Evolutionary conservation across 176 grass and related monocot species (phyloP), one percentile per base, ranked within the genome.

Genomic region (Rhipidocladum racemiflorum): DNA sequence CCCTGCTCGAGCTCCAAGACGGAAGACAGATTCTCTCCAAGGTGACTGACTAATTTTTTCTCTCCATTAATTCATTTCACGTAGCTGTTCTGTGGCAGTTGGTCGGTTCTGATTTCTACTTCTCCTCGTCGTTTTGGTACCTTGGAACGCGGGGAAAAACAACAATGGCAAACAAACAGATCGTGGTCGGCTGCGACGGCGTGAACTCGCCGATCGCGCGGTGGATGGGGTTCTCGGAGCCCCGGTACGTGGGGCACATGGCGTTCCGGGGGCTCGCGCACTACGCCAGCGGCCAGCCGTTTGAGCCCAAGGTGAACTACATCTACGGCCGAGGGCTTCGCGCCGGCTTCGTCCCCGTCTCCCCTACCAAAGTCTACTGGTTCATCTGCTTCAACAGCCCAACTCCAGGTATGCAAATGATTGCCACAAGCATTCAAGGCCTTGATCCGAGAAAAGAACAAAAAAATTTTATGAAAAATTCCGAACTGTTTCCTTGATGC

Each of bases 211-310:
- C 81, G 14, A 85, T 97, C 44, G 95, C 95, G 4, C 72, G 88
- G 86, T 97, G 92, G 95, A 94, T 97, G 95, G 92, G 95, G 5
- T 97, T 93, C 86, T 81, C 92, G 20, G 95, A 92, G 78, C 92
- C 90, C 9, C 85, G 84, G 5, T 97, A 88, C 88, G 95, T 92
- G 2, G 95, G 95, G 4, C 92, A 97, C 68, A 91, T 83, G 89
- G 95, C 90, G 7, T 94, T 92, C 65, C 92, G 92, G 9, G 95
- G 95, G 4, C 92, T 97, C 50, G 92, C 87, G n/a, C 62, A 70
- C 39, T 94, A 97, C 82, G 81, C 88, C 74, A 82, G 61, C 54
- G 91, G 81, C 40, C 95, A 94, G 27, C 86, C 90, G 39, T 91
- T 91, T 21, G 76, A 89, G 74, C 68, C 92, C 66, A 91, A 92